Percentiles rank a stretch among this genome's conserved stretches.
Conservation (phyloP, 2,329 filamentous ascomycete genomes). For the Cladosporium sp. region DNA sequence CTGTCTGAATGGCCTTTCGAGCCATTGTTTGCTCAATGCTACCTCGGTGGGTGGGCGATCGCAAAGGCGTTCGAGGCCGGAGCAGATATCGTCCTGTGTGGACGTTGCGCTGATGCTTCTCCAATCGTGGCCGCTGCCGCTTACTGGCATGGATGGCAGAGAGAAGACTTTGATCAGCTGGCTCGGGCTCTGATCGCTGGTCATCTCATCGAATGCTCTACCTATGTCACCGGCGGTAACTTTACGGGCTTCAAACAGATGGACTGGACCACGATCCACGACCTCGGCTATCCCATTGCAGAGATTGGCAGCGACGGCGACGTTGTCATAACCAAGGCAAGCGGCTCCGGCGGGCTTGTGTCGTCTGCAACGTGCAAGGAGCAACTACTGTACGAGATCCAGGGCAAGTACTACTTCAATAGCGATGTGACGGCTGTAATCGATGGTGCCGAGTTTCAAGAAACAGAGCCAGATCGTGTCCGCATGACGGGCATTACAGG, state of each 20-base stretch:
- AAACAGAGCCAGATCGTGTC: conserved; percentile 47
- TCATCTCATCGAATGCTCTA: conserved; percentile 42
- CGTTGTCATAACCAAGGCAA: conserved; percentile 35
- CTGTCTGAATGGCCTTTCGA: conserved; percentile 32
- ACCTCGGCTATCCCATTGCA: conserved; percentile 37
- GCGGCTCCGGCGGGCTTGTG: conserved; percentile 34
- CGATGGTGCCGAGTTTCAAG: conserved; percentile 48
- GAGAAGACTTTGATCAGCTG: conserved; percentile 36
- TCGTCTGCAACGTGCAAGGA: conserved; percentile 49
- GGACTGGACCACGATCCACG: conserved; percentile 35
- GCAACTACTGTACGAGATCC: conserved; percentile 54
- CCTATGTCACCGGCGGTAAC: conserved; percentile 42
- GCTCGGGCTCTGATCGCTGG: conserved; percentile 41
- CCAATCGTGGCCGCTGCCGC: conserved; percentile 42
- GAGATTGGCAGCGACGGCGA: conserved; percentile 33
- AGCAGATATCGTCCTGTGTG: conserved; percentile 44
- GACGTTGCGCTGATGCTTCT: conserved; percentile 41
- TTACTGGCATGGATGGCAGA: conserved; percentile 44
- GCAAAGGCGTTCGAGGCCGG: conserved; percentile 38
- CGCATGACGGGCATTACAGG: conserved; percentile 43
- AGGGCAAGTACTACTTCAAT: conserved; percentile 55
- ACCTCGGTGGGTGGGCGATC: conserved; percentile 43
- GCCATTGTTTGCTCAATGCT: conserved; percentile 34
- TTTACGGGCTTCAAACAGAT: conserved; percentile 41
- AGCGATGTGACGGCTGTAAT: conserved; percentile 53